These are phyloP conservation scores for Apophysomyces sp. DNA, from an alignment of 371 early-diverging fungal genomes.

Conservation along the genomic window DNA sequence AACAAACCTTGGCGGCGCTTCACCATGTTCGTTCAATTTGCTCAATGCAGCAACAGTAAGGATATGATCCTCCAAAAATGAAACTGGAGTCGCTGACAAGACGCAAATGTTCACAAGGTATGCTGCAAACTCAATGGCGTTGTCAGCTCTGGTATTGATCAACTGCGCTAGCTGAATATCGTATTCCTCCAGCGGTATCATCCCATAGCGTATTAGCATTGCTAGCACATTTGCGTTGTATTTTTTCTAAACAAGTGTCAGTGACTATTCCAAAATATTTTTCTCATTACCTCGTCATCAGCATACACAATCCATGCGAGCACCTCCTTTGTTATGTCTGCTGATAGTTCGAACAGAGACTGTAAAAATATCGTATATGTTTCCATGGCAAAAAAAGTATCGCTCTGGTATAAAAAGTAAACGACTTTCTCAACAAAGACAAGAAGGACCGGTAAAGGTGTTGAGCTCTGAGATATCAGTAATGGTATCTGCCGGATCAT, in stretches of 20 bases:
- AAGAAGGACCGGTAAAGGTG: constrained; percentile 72
- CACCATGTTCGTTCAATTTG: constrained; percentile 57
- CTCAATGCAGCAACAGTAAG: constrained; percentile 67
- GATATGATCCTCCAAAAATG: constrained; percentile 71
- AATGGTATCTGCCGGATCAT: constrained; percentile 72
- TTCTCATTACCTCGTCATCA: background rate
- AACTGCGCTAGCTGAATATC: constrained; percentile 86
- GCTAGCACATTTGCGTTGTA: constrained; percentile 79
- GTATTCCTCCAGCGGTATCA: constrained; percentile 79
- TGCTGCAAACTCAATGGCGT: constrained; percentile 74
- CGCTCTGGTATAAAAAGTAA: constrained; percentile 73
- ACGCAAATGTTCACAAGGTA: constrained; percentile 70
- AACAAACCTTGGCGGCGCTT: constrained; percentile 52
- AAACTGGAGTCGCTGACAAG: constrained; percentile 54
- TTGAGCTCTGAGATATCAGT: constrained; percentile 64
- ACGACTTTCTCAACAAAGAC: constrained; percentile 84
- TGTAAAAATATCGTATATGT: constrained; percentile 81
- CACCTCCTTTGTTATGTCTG: constrained; percentile 78
- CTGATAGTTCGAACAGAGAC: constrained; percentile 77
- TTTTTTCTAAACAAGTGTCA: constrained; percentile 54
- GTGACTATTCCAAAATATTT: background rate
- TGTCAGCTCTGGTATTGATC: constrained; percentile 69
- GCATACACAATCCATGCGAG: constrained; percentile 59
- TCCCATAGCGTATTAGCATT: constrained; percentile 70
- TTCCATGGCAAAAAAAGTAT: constrained; percentile 74